These are phyloP conservation scores for Teratosphaeria epicoccoides DNA, from an alignment of 2,329 filamentous ascomycete species.

Conservation along the genomic window DNA sequence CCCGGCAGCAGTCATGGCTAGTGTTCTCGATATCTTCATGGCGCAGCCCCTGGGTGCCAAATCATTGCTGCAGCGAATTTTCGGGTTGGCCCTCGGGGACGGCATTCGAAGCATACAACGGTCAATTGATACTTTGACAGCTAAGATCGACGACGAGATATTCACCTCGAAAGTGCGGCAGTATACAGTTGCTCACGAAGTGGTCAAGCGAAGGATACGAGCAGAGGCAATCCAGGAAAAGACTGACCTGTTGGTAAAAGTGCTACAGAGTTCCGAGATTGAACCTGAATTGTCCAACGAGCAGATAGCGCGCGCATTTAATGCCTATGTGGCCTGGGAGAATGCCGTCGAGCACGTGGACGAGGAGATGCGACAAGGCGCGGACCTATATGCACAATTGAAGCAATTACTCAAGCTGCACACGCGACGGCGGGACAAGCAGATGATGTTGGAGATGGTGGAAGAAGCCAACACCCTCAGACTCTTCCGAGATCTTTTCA, in stretches of 20 bases:
- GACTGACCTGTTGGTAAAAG: conserved; percentile 74
- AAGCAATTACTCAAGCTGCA: conserved; percentile 92
- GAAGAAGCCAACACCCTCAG: conserved; percentile 97
- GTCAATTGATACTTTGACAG: conserved; percentile 66
- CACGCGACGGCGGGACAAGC: conserved; percentile 84
- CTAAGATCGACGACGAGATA: conserved; percentile 70
- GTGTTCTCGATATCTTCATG: conserved; percentile 85
- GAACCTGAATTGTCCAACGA: conserved; percentile 58
- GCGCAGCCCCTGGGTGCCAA: conserved; percentile 87
- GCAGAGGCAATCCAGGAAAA: conserved; percentile 61
- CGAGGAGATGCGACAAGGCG: conserved; percentile 76
- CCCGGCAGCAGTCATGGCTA: conserved; percentile 93
- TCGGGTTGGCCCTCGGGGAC: conserved; percentile 81
- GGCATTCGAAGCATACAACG: conserved; percentile 79
- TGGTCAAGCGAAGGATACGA: conserved; percentile 62
- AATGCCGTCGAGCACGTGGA: conserved; percentile 86
- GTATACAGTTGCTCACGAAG: conserved; percentile 66
- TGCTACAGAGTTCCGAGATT: conserved; percentile 69
- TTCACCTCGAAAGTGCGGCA: conserved; percentile 71
- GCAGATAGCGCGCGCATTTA: conserved; percentile 78
- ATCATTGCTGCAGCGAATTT: conserved; percentile 87
- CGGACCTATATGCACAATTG: conserved; percentile 83
- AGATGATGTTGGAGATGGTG: conserved; percentile 92
- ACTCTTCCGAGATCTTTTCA: conserved; percentile 89
- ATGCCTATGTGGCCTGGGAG: conserved; percentile 93